Evolutionary conservation across 352 stramenopile genomes (phyloP).

Genomic region (Globisporangium lucens): DNA sequence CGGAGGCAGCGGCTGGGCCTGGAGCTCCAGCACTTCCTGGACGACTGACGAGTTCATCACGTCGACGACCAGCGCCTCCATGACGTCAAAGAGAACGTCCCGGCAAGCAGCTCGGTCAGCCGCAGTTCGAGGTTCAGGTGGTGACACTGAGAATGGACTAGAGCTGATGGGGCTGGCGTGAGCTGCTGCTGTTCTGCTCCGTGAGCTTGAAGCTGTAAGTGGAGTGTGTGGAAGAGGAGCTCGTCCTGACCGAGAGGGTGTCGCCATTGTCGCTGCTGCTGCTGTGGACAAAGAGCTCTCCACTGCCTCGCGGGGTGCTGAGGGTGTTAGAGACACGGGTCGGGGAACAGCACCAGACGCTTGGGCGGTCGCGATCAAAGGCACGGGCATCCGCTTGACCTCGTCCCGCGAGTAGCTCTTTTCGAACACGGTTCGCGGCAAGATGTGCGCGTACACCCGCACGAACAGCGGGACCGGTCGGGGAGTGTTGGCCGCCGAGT

Average conservation of each 20-base stretch:
- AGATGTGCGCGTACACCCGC: slow-evolving; percentile 53
- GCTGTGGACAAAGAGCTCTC: background rate
- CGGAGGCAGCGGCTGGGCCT: slow-evolving; percentile 29
- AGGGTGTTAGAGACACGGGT: background rate
- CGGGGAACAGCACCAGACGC: background rate
- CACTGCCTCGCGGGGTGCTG: background rate
- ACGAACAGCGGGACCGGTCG: slow-evolving; percentile 35
- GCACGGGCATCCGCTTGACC: slow-evolving; percentile 34
- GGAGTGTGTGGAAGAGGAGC: slow-evolving; percentile 7
- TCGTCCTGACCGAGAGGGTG: background rate
- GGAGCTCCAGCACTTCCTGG: slow-evolving; percentile 37
- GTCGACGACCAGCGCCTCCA: slow-evolving; percentile 62
- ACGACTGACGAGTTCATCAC: slow-evolving; percentile 51
- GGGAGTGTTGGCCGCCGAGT: background rate
- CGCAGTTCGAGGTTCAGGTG: background rate
- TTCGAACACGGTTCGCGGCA: slow-evolving; percentile 50
- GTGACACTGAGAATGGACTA: background rate
- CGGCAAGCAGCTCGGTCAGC: slow-evolving; percentile 26
- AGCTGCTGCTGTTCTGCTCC: background rate
- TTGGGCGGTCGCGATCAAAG: slow-evolving; percentile 12
- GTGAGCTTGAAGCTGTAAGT: slow-evolving; percentile 5
- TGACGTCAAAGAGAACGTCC: slow-evolving; percentile 45
- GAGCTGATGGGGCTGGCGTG: background rate
- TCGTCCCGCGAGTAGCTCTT: slow-evolving; percentile 36
- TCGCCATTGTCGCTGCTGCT: background rate